Evolutionary conservation across 345 rosid genomes (phyloP).

Genomic region (Raphanus raphanistrum): DNA sequence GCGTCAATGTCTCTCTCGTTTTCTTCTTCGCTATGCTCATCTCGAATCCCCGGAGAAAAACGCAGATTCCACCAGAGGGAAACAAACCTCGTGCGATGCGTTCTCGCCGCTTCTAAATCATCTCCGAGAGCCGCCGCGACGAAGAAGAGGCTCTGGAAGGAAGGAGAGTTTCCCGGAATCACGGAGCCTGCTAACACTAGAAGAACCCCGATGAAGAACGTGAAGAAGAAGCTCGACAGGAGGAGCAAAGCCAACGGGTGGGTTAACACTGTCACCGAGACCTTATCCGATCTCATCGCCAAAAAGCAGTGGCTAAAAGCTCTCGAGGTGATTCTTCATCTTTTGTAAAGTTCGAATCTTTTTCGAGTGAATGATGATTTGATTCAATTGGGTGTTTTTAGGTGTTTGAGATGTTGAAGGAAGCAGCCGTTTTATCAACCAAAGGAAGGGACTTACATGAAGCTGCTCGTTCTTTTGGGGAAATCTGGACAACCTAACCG

Average conservation of each 20-base stretch:
- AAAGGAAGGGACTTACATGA: slow-evolving; percentile 81
- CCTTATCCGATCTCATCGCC: slow-evolving; percentile 66
- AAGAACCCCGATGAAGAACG: slow-evolving; percentile 60
- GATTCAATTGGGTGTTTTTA: slow-evolving; percentile 29
- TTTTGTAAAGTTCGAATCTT: not conserved
- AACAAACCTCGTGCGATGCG: slow-evolving; percentile 30
- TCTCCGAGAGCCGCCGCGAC: slow-evolving; percentile 26
- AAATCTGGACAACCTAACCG: slow-evolving; percentile 64
- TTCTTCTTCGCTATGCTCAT: slow-evolving; percentile 53
- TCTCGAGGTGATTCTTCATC: slow-evolving; percentile 54
- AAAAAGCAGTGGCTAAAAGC: slow-evolving; percentile 83
- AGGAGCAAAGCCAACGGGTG: slow-evolving; percentile 69
- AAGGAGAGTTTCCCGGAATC: slow-evolving; percentile 73
- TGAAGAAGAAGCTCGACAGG: slow-evolving; percentile 73
- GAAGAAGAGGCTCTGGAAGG: slow-evolving; percentile 71
- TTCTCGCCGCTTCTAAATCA: slow-evolving; percentile 40
- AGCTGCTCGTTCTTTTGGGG: slow-evolving; percentile 72
- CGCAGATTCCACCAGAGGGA: slow-evolving; percentile 10
- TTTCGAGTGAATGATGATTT: not conserved
- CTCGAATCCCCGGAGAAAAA: slow-evolving; percentile 39
- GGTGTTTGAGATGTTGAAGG: slow-evolving; percentile 74
- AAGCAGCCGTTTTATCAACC: slow-evolving; percentile 74
- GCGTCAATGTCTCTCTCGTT: slow-evolving; percentile 55
- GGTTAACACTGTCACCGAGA: slow-evolving; percentile 78
- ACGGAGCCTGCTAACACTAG: slow-evolving; percentile 43